phyloP scores from a whole-genome alignment of 2,329 filamentous ascomycete genomes.

The Colletotrichum incanum region DNA sequence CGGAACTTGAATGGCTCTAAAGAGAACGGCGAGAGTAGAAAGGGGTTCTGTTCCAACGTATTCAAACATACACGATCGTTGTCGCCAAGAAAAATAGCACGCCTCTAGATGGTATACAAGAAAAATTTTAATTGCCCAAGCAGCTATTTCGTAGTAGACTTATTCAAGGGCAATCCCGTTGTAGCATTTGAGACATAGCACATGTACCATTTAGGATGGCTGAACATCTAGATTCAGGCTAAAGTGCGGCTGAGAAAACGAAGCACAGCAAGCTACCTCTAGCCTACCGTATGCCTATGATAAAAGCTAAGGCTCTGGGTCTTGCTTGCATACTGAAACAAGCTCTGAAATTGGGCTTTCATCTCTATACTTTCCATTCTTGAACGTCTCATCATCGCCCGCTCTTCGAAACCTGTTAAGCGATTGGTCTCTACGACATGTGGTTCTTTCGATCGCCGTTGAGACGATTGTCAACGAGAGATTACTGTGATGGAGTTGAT shows the following conservation, averaged over 20 bases:
- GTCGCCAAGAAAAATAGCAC: not conserved
- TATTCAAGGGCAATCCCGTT: not conserved
- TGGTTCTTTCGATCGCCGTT: not conserved
- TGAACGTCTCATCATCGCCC: not conserved
- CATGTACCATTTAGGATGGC: not conserved
- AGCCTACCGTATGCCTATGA: not conserved
- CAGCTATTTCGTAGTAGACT: not conserved
- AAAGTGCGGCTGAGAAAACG: not conserved
- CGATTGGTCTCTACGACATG: not conserved
- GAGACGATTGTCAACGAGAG: not conserved
- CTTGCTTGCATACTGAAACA: not conserved
- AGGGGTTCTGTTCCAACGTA: not conserved
- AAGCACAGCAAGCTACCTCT: not conserved
- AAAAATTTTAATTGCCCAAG: not conserved
- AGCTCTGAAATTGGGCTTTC: too few relatives aligned
- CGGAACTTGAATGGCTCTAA: not conserved
- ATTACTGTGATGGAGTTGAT: not conserved
- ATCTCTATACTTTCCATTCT: not conserved
- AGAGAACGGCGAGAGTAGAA: too few relatives aligned
- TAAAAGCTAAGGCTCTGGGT: not conserved
- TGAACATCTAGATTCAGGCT: not conserved
- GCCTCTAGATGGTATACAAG: not conserved
- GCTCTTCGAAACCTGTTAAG: not conserved
- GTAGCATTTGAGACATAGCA: not conserved
- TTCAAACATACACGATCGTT: not conserved